Base-by-base conservation (phyloP, 371 early-diverging fungal species). In the Dipsacomyces acuminosporus region DNA sequence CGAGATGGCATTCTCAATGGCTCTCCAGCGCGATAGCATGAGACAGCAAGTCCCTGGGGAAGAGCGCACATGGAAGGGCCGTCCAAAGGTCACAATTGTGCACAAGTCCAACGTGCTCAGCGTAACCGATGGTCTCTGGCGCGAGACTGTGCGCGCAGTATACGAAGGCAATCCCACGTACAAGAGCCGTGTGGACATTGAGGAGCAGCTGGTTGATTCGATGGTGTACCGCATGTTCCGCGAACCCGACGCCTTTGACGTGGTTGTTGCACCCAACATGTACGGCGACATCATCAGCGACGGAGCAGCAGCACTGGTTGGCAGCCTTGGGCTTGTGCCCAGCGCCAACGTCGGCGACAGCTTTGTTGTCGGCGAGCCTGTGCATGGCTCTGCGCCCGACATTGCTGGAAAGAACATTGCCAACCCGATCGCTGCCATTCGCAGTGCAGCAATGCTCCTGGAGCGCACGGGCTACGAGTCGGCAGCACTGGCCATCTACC, bases 141-240 rank as follows among this genome's bases (percentile, higher is more conserved):
- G 95, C 54, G 93, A 93, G 71, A 85, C 87, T 2, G 85, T 87
- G 14, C 83, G 86, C 57, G 80, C 72, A 23, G 91, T 91, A 43
- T 79, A 86, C 61, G 82, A 85, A 43, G 73, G 72, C 48, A 81
- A 82, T 56, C 72, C 80, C 20, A 79, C 76, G 45, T 62, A 73
- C 54, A 82, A 77, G 56, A 57, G 71, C 34, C 65, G 65, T 41
- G 85, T 93, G 0, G 82, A 86, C 33, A 78, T 92, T 74, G 89
- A 94, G 61, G 93, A 94, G 74, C 97, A 94, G 74, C 73, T 94
- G 56, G 94, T 94, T 3, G 95, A 94, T 54, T 94, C 93, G 25
- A 93, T 94, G 94, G 95, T 94, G 63, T 85, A 94, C 69, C 91
- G 94, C 60, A 80, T 96, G 84, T 94, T 93, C 86, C 86, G 93